Conservation (phyloP, 2,329 filamentous ascomycete species). For the Plenodomus biglobosus region DNA sequence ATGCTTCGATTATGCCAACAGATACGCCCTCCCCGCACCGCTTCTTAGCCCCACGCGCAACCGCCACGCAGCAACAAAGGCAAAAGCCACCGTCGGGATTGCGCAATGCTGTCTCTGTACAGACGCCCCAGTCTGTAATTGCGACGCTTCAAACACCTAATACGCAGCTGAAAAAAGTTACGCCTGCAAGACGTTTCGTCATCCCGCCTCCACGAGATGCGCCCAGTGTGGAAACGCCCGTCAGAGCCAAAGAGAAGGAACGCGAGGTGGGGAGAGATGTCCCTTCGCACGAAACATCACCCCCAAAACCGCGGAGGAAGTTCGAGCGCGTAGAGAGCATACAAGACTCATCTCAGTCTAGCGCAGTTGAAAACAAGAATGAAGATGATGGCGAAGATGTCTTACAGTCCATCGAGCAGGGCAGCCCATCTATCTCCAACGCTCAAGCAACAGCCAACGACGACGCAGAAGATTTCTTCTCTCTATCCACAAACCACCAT, state of each 20-base stretch:
- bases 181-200: slow-evolving; percentile 40
- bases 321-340: slow-evolving; percentile 40
- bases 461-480: neutral
- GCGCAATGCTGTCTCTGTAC: slow-evolving; percentile 22
- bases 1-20: slow-evolving; percentile 22
- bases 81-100: slow-evolving; percentile 27
- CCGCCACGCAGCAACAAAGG: slow-evolving; percentile 18
- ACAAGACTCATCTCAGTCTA: slow-evolving; percentile 31
- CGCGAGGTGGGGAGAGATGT: slow-evolving; percentile 1
- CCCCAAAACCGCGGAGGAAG: slow-evolving; percentile 18
- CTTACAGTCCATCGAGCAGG: slow-evolving; percentile 19
- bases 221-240: neutral
- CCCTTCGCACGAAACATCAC: slow-evolving; percentile 12
- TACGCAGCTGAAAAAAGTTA: slow-evolving; percentile 19
- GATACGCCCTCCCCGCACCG: slow-evolving; percentile 39
- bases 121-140: slow-evolving; percentile 6
- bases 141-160: neutral
- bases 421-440: slow-evolving; percentile 3
- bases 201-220: slow-evolving; percentile 18
- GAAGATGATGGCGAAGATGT: slow-evolving; percentile 5
- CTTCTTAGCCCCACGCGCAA: slow-evolving; percentile 30
- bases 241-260: slow-evolving; percentile 5
- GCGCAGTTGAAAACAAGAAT: slow-evolving; percentile 11
- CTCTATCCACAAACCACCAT: neutral
- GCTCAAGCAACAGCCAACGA: neutral